A percentile compares a stretch with the other conserved stretches of the same genome.
Evolutionary conservation across 164 flowering plant genomes (phyloP).

Genomic region (Chimonanthus salicifolius): DNA sequence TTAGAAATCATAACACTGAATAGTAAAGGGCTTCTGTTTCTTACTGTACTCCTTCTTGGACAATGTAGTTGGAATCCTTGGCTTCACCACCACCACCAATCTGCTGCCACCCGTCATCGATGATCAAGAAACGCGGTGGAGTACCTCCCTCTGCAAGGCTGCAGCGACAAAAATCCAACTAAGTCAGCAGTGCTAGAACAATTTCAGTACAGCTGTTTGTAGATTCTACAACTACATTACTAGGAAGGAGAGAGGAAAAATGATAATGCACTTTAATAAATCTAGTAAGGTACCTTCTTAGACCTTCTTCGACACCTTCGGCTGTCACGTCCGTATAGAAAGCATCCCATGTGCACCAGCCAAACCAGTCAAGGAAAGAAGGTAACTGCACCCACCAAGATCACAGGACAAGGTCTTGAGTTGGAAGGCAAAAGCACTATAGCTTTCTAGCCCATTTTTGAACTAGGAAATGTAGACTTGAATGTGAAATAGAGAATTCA

Average conservation of each 20-base stretch:
- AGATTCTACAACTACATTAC: neutral
- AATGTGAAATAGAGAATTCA: neutral
- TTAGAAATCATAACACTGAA: neutral
- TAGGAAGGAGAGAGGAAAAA: neutral
- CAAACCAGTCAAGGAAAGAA: slow-evolving; percentile 90
- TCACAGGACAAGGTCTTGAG: slow-evolving; percentile 7
- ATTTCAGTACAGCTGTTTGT: too few species aligned
- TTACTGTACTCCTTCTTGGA: slow-evolving; percentile 96
- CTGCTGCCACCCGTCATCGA: slow-evolving; percentile 97
- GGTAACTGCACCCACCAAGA: slow-evolving; percentile 50
- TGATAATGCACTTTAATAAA: neutral
- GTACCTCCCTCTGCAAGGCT: slow-evolving; percentile 79
- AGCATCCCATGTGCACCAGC: slow-evolving; percentile 99
- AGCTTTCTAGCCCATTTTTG: neutral
- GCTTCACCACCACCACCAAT: slow-evolving; percentile 56
- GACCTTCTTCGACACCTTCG: slow-evolving; percentile 86
- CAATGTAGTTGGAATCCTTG: slow-evolving; percentile 36
- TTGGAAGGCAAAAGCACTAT: slow-evolving; percentile 14
- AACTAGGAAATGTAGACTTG: neutral
- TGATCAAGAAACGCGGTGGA: slow-evolving; percentile 81
- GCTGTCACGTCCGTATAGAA: slow-evolving; percentile 97
- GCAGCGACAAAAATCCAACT: slow-evolving; percentile 14
- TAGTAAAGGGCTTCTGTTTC: slow-evolving; percentile 7
- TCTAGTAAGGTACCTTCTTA: slow-evolving; percentile 46
- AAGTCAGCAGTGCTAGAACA: neutral